These are phyloP conservation scores for Anthracocystis walkeri DNA, from an alignment of 1,284 basidiomycete genomes.

Conservation along the genomic window DNA sequence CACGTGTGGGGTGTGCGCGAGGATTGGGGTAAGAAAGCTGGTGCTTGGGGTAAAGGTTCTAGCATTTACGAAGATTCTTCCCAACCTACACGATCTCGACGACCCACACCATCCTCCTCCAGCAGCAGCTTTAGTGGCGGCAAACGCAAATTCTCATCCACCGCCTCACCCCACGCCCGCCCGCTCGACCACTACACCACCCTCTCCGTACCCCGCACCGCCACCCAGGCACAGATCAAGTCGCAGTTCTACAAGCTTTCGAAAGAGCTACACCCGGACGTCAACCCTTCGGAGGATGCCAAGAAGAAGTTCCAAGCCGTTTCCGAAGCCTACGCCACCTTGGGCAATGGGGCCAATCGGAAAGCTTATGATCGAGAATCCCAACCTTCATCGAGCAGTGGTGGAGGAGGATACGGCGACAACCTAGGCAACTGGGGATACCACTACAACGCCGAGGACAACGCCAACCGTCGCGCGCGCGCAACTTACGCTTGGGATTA, in stretches of 20 bases:
- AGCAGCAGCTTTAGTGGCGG: not conserved
- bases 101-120: not conserved
- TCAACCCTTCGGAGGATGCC: slow-evolving; percentile 62
- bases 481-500: slow-evolving; percentile 68
- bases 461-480: slow-evolving; percentile 51
- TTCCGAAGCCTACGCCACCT: slow-evolving; percentile 63
- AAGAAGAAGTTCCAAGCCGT: slow-evolving; percentile 66
- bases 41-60: slow-evolving; percentile 72
- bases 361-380: slow-evolving; percentile 27
- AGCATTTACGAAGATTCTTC: no score
- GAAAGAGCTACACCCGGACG: slow-evolving; percentile 67
- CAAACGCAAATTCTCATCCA: slow-evolving; percentile 17
- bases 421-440: slow-evolving; percentile 31
- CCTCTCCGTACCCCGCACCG: slow-evolving; percentile 45
- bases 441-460: slow-evolving; percentile 46
- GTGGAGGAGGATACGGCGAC: slow-evolving; percentile 20
- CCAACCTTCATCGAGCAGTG: not conserved
- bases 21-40: slow-evolving; percentile 73
- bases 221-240: slow-evolving; percentile 67
- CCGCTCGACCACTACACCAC: slow-evolving; percentile 47
- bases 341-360: slow-evolving; percentile 40
- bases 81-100: not conserved
- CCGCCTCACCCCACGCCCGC: not conserved
- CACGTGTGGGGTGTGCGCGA: slow-evolving; percentile 71
- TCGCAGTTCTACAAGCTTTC: slow-evolving; percentile 68